Evolutionary conservation across 2,329 filamentous ascomycete genomes (phyloP), one percentile per base, ranked within the genome.

Genomic region (Aureobasidium musti): DNA sequence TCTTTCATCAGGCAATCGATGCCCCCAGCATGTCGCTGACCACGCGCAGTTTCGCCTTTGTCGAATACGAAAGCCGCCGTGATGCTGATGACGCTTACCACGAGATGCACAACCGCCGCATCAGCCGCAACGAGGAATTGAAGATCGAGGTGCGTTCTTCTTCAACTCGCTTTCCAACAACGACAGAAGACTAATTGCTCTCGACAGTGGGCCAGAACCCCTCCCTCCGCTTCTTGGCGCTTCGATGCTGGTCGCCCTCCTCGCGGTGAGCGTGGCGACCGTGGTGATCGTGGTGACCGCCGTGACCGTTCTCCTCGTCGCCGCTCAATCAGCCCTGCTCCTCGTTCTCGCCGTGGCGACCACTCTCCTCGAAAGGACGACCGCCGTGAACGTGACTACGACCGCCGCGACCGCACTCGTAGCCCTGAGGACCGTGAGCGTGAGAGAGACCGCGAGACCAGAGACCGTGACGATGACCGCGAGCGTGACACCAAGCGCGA

Each of bases 31-130:
- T 17, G 11, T 23, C 1, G 19, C 37, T 56, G 21, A 57, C n/a
- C 35, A 23, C 28, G 30, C 63, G 33, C 70, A 88, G 95, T 72
- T 99, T 99, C 79, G 95, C 95, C 43, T 99, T 99, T 79, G 95
- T 99, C 71, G 95, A 99, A 82, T 99, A 99, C 80, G 95, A 99
- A 83, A 96, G 93, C 79, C 91, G 94, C 74, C 93, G 95, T 73
- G 95, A 99, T 84, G 93, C 95, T 70, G 95, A 99, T 79, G 95
- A 99, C 82, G 95, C 95, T 56, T 99, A 99, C 78, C 92, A 99
- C 79, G 95, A 99, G 82, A 99, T 99, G 95, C 95, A 99, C 78
- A 98, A 98, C 84, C 97, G 97, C 87, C 92, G 94, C 72, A 92
- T 99, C 73, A 93, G 92, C 56, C 90, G 94, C 70, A 95, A 99